These are phyloP conservation scores for Eucalyptus virginea DNA, from an alignment of 345 rosid genomes.

Conservation along the genomic window DNA sequence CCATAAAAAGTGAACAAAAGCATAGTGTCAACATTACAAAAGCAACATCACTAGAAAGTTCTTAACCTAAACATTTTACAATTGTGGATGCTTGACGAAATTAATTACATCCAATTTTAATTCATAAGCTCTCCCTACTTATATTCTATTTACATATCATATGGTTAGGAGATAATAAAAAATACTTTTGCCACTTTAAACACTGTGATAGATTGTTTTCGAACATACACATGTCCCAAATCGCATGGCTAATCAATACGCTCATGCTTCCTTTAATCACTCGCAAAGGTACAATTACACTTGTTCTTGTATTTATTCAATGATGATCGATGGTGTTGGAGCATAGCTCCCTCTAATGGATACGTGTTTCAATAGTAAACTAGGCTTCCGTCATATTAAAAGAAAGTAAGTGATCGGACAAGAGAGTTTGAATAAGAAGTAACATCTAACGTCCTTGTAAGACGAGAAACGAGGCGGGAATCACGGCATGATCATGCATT, in stretches of 20 bases:
- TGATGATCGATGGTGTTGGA: accelerated
- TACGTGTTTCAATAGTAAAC: neutral
- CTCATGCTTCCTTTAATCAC: neutral
- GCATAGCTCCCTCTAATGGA: neutral
- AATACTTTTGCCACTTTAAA: neutral
- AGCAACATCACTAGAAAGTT: accelerated
- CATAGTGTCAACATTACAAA: accelerated
- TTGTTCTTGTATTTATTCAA: neutral
- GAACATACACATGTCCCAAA: neutral
- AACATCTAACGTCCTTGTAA: accelerated
- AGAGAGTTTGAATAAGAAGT: neutral
- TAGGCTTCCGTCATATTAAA: neutral
- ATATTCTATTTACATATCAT: neutral
- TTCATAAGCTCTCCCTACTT: neutral
- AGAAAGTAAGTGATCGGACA: neutral
- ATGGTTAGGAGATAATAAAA: neutral
- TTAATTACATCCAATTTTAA: neutral
- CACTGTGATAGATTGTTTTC: neutral
- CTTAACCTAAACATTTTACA: neutral
- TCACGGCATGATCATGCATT: neutral
- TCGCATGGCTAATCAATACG: accelerated
- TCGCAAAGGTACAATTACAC: neutral
- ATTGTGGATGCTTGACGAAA: accelerated
- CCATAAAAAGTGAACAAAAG: neutral
- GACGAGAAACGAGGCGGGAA: neutral